A percentile compares a stretch with the other conserved stretches of the same genome.
These are phyloP conservation scores for Theobroma grandiflorum DNA, from an alignment of 441 rosid genomes.

Conservation along the genomic window DNA sequence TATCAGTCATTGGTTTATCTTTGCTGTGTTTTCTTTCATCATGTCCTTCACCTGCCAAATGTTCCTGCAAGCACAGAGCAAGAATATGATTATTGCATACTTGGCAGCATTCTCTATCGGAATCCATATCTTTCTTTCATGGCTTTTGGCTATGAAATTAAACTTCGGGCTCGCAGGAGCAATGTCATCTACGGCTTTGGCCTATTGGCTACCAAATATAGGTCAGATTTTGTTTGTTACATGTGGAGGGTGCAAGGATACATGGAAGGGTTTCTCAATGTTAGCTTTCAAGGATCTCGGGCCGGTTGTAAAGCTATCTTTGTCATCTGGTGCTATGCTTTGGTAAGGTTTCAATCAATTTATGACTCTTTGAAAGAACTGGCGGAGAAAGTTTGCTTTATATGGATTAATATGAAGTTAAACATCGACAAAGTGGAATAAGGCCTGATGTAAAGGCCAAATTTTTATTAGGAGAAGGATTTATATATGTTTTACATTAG, in stretches of 20 bases:
- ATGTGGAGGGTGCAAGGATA: slow-evolving; percentile 70
- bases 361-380: neutral
- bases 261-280: slow-evolving; percentile 78
- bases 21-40: slow-evolving; percentile 52
- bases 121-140: slow-evolving; percentile 63
- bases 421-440: neutral
- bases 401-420: neutral
- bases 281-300: slow-evolving; percentile 53
- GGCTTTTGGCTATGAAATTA: slow-evolving; percentile 64
- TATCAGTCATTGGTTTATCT: slow-evolving; percentile 59
- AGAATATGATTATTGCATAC: slow-evolving; percentile 72
- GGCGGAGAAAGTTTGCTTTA: neutral
- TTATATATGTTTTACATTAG: neutral
- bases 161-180: slow-evolving; percentile 72
- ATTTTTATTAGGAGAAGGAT: neutral
- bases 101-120: slow-evolving; percentile 54
- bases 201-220: slow-evolving; percentile 76
- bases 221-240: slow-evolving; percentile 65
- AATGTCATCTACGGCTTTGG: slow-evolving; percentile 58
- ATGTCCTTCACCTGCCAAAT: slow-evolving; percentile 75
- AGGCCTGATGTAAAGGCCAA: neutral
- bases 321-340: slow-evolving; percentile 69
- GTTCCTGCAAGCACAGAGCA: slow-evolving; percentile 88
- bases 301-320: slow-evolving; percentile 59
- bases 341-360: slow-evolving; percentile 43